These are phyloP conservation scores for Erythrobasidium hasegawianum DNA, from an alignment of 1,284 basidiomycete species.

Conservation along the genomic window DNA sequence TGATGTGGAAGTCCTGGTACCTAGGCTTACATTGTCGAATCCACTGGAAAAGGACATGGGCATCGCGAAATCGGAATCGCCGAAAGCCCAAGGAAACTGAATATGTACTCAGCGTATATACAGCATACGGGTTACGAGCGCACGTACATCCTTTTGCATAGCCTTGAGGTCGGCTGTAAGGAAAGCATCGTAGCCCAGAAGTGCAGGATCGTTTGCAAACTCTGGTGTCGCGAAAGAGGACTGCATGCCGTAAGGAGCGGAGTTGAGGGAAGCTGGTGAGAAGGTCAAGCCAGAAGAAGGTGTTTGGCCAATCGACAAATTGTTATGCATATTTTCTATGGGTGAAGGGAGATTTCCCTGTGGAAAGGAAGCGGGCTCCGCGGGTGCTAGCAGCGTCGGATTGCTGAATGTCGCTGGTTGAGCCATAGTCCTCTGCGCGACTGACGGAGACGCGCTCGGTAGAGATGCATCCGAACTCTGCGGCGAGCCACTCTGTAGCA, in stretches of 20 bases:
- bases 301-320: background rate
- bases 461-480: background rate
- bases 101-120: no score
- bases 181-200: constrained; percentile 7
- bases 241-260: background rate
- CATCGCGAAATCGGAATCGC: constrained; percentile 10
- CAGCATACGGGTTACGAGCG: no score
- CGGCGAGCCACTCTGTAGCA: background rate
- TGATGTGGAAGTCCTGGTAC: no score
- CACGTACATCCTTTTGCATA: constrained; percentile 32
- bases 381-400: background rate
- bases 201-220: background rate
- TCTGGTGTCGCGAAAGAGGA: background rate
- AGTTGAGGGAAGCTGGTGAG: background rate
- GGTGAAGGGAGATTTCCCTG: background rate
- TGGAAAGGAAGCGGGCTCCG: background rate
- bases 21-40: no score
- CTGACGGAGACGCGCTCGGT: background rate
- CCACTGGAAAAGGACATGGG: background rate
- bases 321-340: background rate
- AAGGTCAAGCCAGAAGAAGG: background rate
- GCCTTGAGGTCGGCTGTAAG: constrained; percentile 29
- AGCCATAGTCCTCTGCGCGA: background rate
- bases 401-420: background rate
- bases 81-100: constrained; percentile 33